Evolutionary conservation across 768 basidiomycete species (phyloP).

Genomic region (Amanita inopinata): DNA sequence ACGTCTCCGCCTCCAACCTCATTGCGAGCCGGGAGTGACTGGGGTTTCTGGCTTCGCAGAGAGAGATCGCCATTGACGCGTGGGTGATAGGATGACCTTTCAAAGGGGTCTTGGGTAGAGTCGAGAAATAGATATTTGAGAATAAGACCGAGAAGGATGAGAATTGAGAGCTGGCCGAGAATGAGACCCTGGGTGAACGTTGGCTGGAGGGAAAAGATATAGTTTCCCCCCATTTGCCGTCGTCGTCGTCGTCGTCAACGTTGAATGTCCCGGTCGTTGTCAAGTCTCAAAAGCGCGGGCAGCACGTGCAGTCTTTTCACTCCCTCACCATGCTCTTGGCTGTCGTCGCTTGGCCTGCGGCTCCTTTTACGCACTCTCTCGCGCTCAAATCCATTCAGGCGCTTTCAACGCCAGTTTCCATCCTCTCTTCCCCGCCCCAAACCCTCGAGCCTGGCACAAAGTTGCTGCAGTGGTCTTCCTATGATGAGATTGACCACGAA

Average conservation of each 20-base stretch:
- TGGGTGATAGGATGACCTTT: constrained; percentile 50
- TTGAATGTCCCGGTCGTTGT: not conserved
- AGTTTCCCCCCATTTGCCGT: constrained; percentile 40
- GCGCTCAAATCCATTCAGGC: constrained; percentile 30
- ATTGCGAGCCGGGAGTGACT: constrained; percentile 17
- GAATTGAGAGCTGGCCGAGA: constrained; percentile 84
- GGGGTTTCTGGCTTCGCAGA: constrained; percentile 25
- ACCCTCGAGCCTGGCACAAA: constrained; percentile 8
- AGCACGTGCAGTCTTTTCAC: constrained; percentile 13
- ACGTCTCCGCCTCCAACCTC: constrained; percentile 19
- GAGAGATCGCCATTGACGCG: constrained; percentile 39
- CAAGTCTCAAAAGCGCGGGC: constrained; percentile 3
- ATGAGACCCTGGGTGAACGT: constrained; percentile 95
- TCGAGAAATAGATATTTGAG: constrained; percentile 96
- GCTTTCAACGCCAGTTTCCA: constrained; percentile 15
- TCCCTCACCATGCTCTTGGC: constrained; percentile 12
- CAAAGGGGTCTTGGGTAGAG: constrained; percentile 47
- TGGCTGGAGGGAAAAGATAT: constrained; percentile 66
- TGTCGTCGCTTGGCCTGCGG: constrained; percentile 38
- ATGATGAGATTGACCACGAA: constrained; percentile 79
- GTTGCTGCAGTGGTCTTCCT: constrained; percentile 77
- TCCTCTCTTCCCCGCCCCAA: constrained; percentile 14
- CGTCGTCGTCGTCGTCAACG: constrained; percentile 11
- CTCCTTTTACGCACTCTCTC: constrained; percentile 36
- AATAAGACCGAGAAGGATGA: constrained; percentile 65